Evolutionary conservation across 495 filamentous ascomycete species (phyloP).

Genomic region (Mycothermus thermophilus): DNA sequence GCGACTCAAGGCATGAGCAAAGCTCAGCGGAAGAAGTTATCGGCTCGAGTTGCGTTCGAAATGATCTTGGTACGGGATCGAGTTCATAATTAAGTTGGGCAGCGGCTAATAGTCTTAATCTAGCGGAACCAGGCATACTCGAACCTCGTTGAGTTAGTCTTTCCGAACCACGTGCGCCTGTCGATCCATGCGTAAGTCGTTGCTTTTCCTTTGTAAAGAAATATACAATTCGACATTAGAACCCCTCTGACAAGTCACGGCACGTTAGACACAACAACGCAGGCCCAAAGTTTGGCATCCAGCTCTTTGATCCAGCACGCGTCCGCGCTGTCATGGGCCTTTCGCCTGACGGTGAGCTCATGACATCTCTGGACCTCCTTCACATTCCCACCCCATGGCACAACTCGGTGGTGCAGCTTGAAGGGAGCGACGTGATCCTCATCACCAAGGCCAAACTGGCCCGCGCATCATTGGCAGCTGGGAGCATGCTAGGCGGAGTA

Average conservation of each 20-base stretch:
- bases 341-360: constrained; percentile 7
- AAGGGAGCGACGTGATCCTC: constrained; percentile 5
- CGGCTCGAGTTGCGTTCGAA: constrained; percentile 9
- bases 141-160: constrained; percentile 7
- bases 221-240: no score
- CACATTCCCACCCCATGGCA: constrained; percentile 13
- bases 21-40: constrained; percentile 10
- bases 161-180: constrained; percentile 7
- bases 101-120: no score
- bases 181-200: constrained; percentile 8
- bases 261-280: constrained; percentile 10
- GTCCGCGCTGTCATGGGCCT: constrained; percentile 5
- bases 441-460: constrained; percentile 10
- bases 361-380: constrained; percentile 9
- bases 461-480: constrained; percentile 4
- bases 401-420: constrained; percentile 8
- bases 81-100: no score
- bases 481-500: constrained; percentile 2
- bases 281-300: constrained; percentile 12
- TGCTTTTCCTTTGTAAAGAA: no score
- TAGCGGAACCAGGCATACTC: constrained; percentile 12
- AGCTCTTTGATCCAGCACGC: constrained; percentile 7
- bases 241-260: no score
- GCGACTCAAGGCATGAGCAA: constrained; percentile 10
- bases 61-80: constrained; percentile 14